Conservation (phyloP, 2,329 filamentous ascomycete species). For the Periconia sp. region DNA sequence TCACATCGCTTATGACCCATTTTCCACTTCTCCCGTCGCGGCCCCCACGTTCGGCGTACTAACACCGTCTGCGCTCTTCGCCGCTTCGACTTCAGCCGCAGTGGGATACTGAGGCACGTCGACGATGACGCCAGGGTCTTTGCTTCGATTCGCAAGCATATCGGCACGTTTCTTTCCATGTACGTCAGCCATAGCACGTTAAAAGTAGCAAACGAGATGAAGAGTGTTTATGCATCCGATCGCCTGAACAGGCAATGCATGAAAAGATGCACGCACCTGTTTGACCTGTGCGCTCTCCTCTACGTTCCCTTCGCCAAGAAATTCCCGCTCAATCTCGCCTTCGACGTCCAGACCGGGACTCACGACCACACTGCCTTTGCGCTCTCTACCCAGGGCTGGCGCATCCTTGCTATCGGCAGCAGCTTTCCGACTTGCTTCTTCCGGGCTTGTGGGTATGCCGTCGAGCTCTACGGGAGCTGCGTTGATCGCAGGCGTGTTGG, state of each 20-base stretch:
- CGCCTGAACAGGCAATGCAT: background rate
- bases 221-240: background rate
- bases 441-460: constrained; percentile 25
- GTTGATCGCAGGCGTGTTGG: constrained; percentile 46
- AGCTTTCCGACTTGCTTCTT: constrained; percentile 25
- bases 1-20: background rate
- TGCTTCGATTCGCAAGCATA: constrained; percentile 40
- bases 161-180: constrained; percentile 39
- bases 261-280: constrained; percentile 21
- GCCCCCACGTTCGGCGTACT: constrained; percentile 8
- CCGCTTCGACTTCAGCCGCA: constrained; percentile 48
- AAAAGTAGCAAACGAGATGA: background rate
- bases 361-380: constrained; percentile 6
- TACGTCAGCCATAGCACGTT: background rate
- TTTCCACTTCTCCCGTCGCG: background rate
- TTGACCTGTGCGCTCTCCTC: constrained; percentile 18
- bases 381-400: background rate
- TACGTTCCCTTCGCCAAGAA: constrained; percentile 24
- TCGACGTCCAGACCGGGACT: constrained; percentile 27
- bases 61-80: constrained; percentile 21
- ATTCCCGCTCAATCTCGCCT: constrained; percentile 32
- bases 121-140: constrained; percentile 49
- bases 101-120: constrained; percentile 47
- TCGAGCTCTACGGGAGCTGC: constrained; percentile 49
- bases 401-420: constrained; percentile 5